phyloP scores from a whole-genome alignment of 148 eudicot species.

The Chenopodium album region DNA sequence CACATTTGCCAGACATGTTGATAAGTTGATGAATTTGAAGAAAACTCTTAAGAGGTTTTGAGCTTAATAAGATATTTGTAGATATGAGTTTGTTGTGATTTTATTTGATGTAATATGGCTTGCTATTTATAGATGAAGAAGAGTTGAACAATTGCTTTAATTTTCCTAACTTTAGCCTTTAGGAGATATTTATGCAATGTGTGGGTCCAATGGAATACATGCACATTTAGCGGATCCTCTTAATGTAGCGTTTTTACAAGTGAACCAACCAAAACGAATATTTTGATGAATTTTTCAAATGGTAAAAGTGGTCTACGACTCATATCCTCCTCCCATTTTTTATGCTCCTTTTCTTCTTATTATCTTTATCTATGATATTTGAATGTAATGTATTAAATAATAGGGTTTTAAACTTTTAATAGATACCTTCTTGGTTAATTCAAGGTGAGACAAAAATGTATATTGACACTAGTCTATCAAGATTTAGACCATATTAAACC shows the following conservation, averaged over 20 bases:
- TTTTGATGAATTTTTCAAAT: neutral
- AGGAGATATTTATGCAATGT: neutral
- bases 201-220: neutral
- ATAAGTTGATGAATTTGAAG: neutral
- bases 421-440: too few relatives aligned
- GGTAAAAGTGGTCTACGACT: neutral
- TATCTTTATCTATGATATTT: neutral
- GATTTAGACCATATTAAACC: too few relatives aligned
- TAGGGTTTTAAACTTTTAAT: too few relatives aligned
- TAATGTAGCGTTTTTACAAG: neutral
- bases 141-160: neutral
- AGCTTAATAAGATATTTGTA: neutral
- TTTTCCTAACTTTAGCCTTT: too few relatives aligned
- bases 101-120: neutral
- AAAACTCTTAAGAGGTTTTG: neutral
- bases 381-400: neutral
- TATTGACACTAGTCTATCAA: too few relatives aligned
- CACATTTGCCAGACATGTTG: conserved; percentile 49
- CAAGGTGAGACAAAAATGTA: too few relatives aligned
- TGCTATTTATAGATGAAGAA: conserved; percentile 11
- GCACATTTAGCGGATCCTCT: neutral
- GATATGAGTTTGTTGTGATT: conserved; percentile 4
- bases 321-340: conserved; percentile 4
- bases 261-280: conserved; percentile 22
- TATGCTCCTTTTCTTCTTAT: neutral